Conservation (phyloP, 139 green algal species). For the Closterium sp. region DNA sequence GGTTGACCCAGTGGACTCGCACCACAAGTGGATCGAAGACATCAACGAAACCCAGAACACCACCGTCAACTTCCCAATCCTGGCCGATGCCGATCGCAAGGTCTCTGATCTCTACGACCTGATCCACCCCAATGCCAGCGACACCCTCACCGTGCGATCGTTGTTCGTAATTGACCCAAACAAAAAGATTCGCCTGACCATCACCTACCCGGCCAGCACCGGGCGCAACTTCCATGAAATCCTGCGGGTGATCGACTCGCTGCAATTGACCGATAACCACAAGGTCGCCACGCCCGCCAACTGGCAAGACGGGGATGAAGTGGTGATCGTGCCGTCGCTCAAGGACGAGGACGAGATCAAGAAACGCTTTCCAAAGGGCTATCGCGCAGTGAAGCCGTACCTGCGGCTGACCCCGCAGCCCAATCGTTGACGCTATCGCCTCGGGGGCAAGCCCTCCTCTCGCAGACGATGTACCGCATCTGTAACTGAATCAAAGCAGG, state of each 20-base stretch:
- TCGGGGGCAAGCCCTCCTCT: no score
- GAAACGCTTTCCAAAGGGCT: constrained; percentile 42
- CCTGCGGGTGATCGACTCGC: constrained; percentile 67
- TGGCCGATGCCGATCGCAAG: constrained; percentile 55
- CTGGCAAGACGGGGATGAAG: constrained; percentile 58
- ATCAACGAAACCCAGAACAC: constrained; percentile 57
- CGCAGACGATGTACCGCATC: no score
- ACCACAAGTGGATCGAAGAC: constrained; percentile 67
- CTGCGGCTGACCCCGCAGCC: not conserved
- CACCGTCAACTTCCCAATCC: constrained; percentile 67
- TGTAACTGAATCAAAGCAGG: no score
- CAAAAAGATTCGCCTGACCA: constrained; percentile 63
- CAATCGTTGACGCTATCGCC: no score
- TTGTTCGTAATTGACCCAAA: constrained; percentile 69
- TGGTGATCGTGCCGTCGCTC: constrained; percentile 60
- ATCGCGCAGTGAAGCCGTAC: not conserved
- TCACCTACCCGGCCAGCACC: constrained; percentile 68
- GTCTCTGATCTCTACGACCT: not conserved
- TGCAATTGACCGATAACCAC: constrained; percentile 62
- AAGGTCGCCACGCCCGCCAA: constrained; percentile 63
- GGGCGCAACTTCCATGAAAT: constrained; percentile 67
- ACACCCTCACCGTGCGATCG: constrained; percentile 55
- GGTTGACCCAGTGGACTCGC: constrained; percentile 28
- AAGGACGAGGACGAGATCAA: constrained; percentile 56
- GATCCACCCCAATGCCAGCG: not conserved